These are phyloP conservation scores for Posidonia australis DNA, from an alignment of 106 monocot species.

Conservation along the genomic window DNA sequence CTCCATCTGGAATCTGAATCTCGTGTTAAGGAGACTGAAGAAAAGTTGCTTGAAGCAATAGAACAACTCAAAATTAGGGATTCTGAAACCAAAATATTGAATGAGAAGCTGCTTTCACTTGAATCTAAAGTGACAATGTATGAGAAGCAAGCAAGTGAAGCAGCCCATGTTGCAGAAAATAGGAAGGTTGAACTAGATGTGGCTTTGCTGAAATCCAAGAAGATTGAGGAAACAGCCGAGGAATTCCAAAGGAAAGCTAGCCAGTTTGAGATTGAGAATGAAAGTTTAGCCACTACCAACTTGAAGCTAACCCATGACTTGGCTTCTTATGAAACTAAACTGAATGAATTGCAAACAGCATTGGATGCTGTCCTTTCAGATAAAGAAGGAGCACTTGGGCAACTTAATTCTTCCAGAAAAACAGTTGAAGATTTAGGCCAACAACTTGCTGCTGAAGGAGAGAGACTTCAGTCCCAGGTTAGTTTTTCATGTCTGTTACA, in stretches of 20 bases:
- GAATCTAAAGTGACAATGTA: constrained; percentile 34
- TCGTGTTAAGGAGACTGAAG: constrained; percentile 42
- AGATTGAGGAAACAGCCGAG: constrained; percentile 20
- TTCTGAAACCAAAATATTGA: constrained; percentile 39
- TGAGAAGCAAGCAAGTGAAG: constrained; percentile 42
- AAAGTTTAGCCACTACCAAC: constrained; percentile 43
- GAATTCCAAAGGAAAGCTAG: constrained; percentile 23
- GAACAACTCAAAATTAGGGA: constrained; percentile 38
- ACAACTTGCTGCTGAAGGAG: constrained; percentile 36
- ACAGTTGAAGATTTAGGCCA: constrained; percentile 36
- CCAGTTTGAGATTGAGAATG: constrained; percentile 43
- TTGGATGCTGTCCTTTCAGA: constrained; percentile 34
- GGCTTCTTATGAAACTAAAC: constrained; percentile 33
- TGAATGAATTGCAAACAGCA: constrained; percentile 40
- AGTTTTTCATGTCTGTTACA: background rate
- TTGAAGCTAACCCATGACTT: constrained; percentile 49
- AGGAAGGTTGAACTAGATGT: constrained; percentile 43
- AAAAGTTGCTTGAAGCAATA: constrained; percentile 39
- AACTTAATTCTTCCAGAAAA: constrained; percentile 35
- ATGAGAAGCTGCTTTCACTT: constrained; percentile 42
- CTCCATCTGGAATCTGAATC: constrained; percentile 48
- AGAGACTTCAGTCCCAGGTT: constrained; percentile 40
- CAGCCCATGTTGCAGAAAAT: constrained; percentile 24
- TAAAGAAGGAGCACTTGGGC: constrained; percentile 33
- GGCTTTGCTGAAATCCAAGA: constrained; percentile 32